Evolutionary conservation across 2,329 filamentous ascomycete species (phyloP), one percentile per base, ranked within the genome.

Genomic region (Colletotrichum costaricense): DNA sequence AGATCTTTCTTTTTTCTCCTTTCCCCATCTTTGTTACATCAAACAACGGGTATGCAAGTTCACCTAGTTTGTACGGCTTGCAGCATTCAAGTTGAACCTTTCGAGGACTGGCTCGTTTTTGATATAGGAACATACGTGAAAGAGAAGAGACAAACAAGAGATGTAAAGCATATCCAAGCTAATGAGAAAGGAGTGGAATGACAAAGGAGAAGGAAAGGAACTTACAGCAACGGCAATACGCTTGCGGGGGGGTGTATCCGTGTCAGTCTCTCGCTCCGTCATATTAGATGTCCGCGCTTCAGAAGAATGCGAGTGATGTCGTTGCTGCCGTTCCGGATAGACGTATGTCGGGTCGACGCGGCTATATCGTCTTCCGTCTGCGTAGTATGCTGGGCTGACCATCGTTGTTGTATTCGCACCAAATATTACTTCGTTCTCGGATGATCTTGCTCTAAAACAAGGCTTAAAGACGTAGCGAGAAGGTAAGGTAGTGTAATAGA

Each of bases 201-300:
- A n/a, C 33, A n/a, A 38, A 19, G 6, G n/a, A 69, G 49, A 9
- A 59, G 33, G 19, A 9, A 28, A 42, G 7, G 38, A 19, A 82
- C 89, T 83, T 83, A 91, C 89, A 72, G 89, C 89, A 74, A 91
- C 88, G 30, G 89, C 86, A 76, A 91, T 90, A 49, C 89, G 84
- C 82, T 91, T 91, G 62, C 89, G 83, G 72, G 88, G 86, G 14
- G 86, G 84, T 1, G 84, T 79, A 12, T 88, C 85, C 1, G 84
- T 80, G 7, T 86, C 85, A 26, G 77, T 55, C 35, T 84, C 83
- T 54, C 81, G 77, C 59, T 87, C 85, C 19, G 82, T 76, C 84
- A 86, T 85, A 56, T 79, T 83, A 8, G 56, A 79, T 74, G n/a
- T 80, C 74, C 82, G 78, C 54, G 77, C 75, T 69, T 85, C 82